Percentiles rank a stretch among this genome's conserved stretches.
phyloP scores from a whole-genome alignment of 192 early-diverging fungal genomes.

The Pecoramyces ruminantium region DNA sequence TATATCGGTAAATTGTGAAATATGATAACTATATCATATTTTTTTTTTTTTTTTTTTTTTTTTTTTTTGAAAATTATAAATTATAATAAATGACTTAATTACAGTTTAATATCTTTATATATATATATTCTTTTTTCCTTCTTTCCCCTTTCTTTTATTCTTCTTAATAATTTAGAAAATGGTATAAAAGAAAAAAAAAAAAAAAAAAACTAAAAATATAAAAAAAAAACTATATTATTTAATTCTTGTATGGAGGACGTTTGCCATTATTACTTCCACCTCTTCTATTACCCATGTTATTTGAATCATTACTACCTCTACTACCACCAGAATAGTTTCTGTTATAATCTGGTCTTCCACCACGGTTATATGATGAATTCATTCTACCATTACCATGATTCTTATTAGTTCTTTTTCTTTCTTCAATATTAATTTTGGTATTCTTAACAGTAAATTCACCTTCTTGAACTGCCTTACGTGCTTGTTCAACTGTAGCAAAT shows the following conservation, averaged over 20 bases:
- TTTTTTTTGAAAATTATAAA: too few species aligned
- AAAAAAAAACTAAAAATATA: too few species aligned
- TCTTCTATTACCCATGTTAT: background rate
- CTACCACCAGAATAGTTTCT: background rate
- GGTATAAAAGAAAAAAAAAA: too few species aligned
- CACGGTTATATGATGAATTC: background rate
- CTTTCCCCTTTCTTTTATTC: too few species aligned
- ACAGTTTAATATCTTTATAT: too few species aligned
- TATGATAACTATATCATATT: too few species aligned
- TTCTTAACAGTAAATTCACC: background rate
- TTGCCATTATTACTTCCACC: background rate
- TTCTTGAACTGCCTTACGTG: constrained; percentile 21
- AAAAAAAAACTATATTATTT: too few species aligned
- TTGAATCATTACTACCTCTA: background rate
- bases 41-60: too few species aligned
- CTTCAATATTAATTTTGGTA: background rate
- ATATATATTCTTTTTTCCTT: too few species aligned
- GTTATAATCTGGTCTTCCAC: background rate
- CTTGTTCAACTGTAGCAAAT: constrained; percentile 38
- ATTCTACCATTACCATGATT: background rate
- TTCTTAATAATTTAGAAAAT: too few species aligned
- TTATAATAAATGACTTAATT: too few species aligned
- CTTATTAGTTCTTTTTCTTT: background rate
- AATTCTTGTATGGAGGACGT: background rate
- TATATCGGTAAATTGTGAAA: too few species aligned